phyloP scores from a whole-genome alignment of 2,329 filamentous ascomycete genomes.

The Zopfia rhizophila region DNA sequence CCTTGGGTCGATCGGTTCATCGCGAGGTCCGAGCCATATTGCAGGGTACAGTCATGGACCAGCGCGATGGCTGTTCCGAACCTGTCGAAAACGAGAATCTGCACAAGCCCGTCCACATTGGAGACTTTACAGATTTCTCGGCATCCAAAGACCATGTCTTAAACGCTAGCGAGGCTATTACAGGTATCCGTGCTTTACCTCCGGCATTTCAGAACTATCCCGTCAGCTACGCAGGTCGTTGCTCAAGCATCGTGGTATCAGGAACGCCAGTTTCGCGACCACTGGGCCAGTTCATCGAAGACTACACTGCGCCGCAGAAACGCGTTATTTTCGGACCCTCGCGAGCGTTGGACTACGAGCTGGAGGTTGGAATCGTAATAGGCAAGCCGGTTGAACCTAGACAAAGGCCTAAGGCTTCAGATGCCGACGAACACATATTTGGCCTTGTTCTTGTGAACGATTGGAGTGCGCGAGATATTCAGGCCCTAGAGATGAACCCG shows the following conservation, averaged over 20 bases:
- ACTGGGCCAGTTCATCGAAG: conserved; percentile 38
- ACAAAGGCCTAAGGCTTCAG: conserved; percentile 49
- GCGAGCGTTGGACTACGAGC: conserved; percentile 59
- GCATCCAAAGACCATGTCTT: conserved; percentile 64
- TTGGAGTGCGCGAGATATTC: conserved; percentile 72
- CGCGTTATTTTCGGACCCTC: conserved; percentile 61
- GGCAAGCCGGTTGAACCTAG: conserved; percentile 54
- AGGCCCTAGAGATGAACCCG: conserved; percentile 69
- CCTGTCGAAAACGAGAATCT: conserved; percentile 56
- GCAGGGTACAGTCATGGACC: conserved; percentile 46
- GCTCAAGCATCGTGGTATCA: conserved; percentile 64
- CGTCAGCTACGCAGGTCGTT: conserved; percentile 65
- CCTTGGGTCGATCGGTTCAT: conserved; percentile 54
- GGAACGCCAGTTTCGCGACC: conserved; percentile 50
- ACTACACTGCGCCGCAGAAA: conserved; percentile 51
- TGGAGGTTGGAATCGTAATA: conserved; percentile 61
- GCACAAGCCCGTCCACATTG: conserved; percentile 66
- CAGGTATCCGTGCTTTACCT: conserved; percentile 33
- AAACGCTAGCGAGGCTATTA: conserved; percentile 57
- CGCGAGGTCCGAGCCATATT: conserved; percentile 55
- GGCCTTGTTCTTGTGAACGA: conserved; percentile 72
- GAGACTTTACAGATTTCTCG: conserved; percentile 69
- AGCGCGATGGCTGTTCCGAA: conserved; percentile 22
- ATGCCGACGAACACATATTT: conserved; percentile 67
- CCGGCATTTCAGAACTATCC: conserved; percentile 48